Evolutionary conservation across 352 stramenopile genomes (phyloP).

Genomic region (Globisporangium middletonii): DNA sequence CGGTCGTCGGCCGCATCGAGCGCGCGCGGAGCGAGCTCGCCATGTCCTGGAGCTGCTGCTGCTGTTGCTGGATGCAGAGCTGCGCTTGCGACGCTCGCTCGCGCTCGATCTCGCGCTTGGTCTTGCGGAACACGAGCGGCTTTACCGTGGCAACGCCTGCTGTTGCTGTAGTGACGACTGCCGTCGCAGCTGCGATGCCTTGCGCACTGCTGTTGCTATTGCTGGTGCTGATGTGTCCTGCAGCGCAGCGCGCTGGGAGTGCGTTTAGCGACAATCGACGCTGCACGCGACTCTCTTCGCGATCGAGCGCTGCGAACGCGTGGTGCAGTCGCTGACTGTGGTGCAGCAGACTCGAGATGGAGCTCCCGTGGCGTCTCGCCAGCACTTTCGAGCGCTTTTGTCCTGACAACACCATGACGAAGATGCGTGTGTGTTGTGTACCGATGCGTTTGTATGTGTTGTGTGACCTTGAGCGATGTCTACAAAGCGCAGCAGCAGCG

Average conservation of each 20-base stretch:
- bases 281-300: slow-evolving; percentile 28
- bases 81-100: slow-evolving; percentile 22
- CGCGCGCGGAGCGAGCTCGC: not conserved
- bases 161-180: not conserved
- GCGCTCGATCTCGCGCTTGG: slow-evolving; percentile 43
- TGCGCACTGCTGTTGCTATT: not conserved
- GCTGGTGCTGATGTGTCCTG: not conserved
- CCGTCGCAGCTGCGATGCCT: slow-evolving; percentile 6
- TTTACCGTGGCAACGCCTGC: slow-evolving; percentile 16
- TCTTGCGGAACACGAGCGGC: slow-evolving; percentile 45
- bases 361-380: slow-evolving; percentile 20
- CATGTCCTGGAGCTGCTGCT: slow-evolving; percentile 16
- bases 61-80: slow-evolving; percentile 7
- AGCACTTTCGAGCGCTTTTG: slow-evolving; percentile 38
- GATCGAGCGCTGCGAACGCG: slow-evolving; percentile 25
- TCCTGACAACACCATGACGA: not conserved
- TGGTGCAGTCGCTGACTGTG: slow-evolving; percentile 33
- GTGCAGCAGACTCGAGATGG: slow-evolving; percentile 25
- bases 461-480: too few species aligned
- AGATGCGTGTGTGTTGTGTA: not conserved
- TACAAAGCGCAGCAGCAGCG: too few species aligned
- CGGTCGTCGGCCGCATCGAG: slow-evolving; percentile 2
- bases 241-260: slow-evolving; percentile 13
- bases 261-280: slow-evolving; percentile 6
- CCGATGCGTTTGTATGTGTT: not conserved